A percentile compares a stretch with the other conserved stretches of the same genome.
These are phyloP conservation scores for Kwoniella botswanensis DNA, from an alignment of 768 basidiomycete species.

Conservation along the genomic window DNA sequence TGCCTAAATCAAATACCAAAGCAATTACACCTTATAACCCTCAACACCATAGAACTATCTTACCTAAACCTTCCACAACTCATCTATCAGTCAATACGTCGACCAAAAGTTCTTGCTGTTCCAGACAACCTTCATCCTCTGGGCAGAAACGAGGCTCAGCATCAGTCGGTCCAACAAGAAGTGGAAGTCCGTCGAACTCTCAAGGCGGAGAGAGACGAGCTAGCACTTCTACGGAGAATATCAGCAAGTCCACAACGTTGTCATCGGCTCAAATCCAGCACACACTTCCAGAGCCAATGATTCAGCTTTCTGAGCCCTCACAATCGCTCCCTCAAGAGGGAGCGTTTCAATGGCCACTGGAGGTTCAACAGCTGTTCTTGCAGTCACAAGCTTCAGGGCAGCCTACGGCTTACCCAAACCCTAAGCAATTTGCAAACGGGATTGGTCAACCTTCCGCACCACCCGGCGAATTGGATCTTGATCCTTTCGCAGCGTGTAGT, in stretches of 20 bases:
- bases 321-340: not conserved
- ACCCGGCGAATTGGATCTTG: not conserved
- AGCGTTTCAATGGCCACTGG: not conserved
- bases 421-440: not conserved
- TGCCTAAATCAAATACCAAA: conserved; percentile 36
- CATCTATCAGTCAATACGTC: conserved; percentile 8
- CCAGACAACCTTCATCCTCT: conserved; percentile 14
- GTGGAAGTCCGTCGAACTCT: conserved; percentile 8
- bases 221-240: not conserved
- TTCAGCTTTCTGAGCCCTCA: not conserved
- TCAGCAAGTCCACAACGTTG: conserved; percentile 1
- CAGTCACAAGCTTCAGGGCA: not conserved
- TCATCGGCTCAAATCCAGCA: not conserved
- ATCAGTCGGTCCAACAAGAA: conserved; percentile 16
- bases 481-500: not conserved
- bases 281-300: not conserved
- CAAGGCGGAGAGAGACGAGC: not conserved
- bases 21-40: conserved; percentile 30
- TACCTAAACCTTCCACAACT: conserved; percentile 34
- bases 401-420: not conserved
- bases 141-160: conserved; percentile 3
- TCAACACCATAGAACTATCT: conserved; percentile 32
- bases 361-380: not conserved
- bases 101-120: not conserved
- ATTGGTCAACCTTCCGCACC: not conserved